Conservation (phyloP, 2,329 filamentous ascomycete species). For the Fusarium tricinctum region DNA sequence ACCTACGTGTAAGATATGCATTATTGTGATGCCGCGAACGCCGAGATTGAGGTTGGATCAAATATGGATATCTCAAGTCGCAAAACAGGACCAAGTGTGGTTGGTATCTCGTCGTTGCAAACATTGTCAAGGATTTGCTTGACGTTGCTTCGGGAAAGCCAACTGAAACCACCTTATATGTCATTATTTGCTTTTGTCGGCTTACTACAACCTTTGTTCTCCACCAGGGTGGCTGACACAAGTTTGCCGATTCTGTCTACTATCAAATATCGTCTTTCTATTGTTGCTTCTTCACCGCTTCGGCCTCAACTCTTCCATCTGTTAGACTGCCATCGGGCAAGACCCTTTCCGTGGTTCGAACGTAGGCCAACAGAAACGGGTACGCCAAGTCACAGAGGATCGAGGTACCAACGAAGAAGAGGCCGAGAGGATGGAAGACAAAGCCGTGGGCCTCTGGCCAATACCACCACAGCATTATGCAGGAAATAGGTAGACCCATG, state of each 20-base stretch:
- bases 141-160: background rate
- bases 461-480: slow-evolving; percentile 61
- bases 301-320: slow-evolving; percentile 33
- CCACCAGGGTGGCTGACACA: slow-evolving; percentile 1
- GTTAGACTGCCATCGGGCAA: slow-evolving; percentile 57
- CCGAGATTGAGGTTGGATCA: background rate
- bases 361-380: slow-evolving; percentile 58
- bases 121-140: background rate
- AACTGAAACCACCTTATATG: slow-evolving; percentile 8
- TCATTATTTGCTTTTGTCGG: slow-evolving; percentile 17
- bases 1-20: slow-evolving; percentile 8
- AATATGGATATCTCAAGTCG: background rate
- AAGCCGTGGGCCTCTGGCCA: slow-evolving; percentile 67
- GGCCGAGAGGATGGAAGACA: slow-evolving; percentile 58
- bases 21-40: background rate
- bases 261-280: slow-evolving; percentile 4
- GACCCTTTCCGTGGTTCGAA: slow-evolving; percentile 57
- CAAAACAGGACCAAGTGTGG: background rate
- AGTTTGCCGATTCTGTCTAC: background rate
- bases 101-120: background rate
- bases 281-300: slow-evolving; percentile 42
- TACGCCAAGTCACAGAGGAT: slow-evolving; percentile 61
- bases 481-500: slow-evolving; percentile 57
- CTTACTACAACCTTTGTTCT: background rate
- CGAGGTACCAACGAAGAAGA: slow-evolving; percentile 59